Conservation (phyloP, 495 filamentous ascomycete species). For the Hyaloscypha bicolor region DNA sequence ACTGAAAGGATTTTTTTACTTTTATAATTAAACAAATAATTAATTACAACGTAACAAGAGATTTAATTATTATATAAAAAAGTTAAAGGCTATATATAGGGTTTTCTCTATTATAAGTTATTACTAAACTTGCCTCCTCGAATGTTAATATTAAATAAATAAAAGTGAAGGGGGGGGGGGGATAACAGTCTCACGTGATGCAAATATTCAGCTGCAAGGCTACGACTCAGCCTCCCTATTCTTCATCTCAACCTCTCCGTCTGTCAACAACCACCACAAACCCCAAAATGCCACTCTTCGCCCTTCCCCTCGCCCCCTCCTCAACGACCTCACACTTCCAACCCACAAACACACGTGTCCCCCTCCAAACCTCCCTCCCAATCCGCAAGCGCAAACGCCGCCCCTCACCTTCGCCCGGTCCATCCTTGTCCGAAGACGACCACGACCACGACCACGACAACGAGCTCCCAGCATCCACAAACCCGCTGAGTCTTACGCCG, state of each 20-base stretch:
- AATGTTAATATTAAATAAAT: too few species aligned
- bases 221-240: too few species aligned
- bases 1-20: too few species aligned
- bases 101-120: too few species aligned
- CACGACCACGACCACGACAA: not conserved
- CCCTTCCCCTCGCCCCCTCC: constrained; percentile 17
- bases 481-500: constrained; percentile 44
- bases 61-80: too few species aligned
- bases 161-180: too few species aligned
- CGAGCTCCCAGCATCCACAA: constrained; percentile 22
- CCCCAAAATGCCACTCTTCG: constrained; percentile 28
- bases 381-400: constrained; percentile 28
- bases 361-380: constrained; percentile 14
- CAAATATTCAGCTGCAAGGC: too few species aligned
- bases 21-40: too few species aligned
- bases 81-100: too few species aligned
- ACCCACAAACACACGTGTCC: not conserved
- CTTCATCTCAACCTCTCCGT: not conserved
- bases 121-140: too few species aligned
- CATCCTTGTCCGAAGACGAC: constrained; percentile 8
- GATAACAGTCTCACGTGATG: too few species aligned
- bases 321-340: constrained; percentile 10
- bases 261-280: not conserved
- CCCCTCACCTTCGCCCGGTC: not conserved
- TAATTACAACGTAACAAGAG: too few species aligned